Evolutionary conservation across 192 early-diverging fungal genomes (phyloP).

Genomic region (Neocallimastix lanati): DNA sequence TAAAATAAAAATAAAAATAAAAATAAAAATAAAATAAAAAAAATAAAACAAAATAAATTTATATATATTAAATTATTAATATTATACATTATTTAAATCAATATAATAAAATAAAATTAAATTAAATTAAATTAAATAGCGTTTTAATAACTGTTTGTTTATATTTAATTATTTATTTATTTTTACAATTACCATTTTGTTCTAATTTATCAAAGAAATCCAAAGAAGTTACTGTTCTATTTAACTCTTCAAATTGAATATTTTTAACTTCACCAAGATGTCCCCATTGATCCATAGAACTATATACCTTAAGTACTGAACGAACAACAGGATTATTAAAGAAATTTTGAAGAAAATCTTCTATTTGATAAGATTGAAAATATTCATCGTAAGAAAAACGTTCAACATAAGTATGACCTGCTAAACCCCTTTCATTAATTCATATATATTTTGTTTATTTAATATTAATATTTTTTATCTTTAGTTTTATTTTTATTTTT

Average conservation of each 20-base stretch:
- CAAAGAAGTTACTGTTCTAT: not conserved
- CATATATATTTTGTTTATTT: too few relatives aligned
- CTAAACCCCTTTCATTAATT: not conserved
- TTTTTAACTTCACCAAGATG: not conserved
- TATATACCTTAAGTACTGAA: not conserved
- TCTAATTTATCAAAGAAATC: not conserved
- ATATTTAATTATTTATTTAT: too few relatives aligned
- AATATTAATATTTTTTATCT: too few relatives aligned
- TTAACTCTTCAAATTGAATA: not conserved
- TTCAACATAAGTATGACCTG: not conserved
- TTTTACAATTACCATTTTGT: not conserved
- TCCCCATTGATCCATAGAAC: not conserved
- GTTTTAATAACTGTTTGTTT: too few relatives aligned
- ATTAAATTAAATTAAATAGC: too few relatives aligned
- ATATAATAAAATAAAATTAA: too few relatives aligned
- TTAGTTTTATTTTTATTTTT: too few relatives aligned
- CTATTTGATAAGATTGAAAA: not conserved
- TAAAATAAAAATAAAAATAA: too few relatives aligned
- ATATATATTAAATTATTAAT: too few relatives aligned
- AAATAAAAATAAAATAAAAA: too few relatives aligned
- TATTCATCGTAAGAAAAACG: not conserved
- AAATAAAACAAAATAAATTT: too few relatives aligned
- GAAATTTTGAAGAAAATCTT: not conserved
- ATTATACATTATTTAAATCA: too few relatives aligned
- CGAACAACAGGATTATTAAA: not conserved